Evolutionary conservation across 2,329 filamentous ascomycete genomes (phyloP).

Genomic region (Colletotrichum nymphaeae): DNA sequence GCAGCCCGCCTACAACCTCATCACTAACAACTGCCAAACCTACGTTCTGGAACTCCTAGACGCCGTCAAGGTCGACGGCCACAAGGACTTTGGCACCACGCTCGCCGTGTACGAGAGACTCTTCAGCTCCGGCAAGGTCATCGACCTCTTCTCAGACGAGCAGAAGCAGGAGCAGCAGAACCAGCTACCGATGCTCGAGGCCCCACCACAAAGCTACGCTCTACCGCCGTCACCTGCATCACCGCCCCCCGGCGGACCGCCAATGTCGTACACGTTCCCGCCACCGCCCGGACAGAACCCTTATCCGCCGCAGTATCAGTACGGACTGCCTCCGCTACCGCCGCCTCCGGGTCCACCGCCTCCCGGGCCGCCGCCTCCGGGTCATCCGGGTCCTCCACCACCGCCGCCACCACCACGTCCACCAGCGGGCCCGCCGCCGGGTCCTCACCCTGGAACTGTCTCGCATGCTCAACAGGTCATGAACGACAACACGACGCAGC

Average conservation of each 20-base stretch:
- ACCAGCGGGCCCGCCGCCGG: neutral
- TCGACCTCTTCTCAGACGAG: slow-evolving; percentile 59
- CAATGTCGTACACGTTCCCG: neutral
- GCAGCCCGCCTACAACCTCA: slow-evolving; percentile 65
- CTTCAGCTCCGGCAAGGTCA: slow-evolving; percentile 60
- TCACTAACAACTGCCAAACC: slow-evolving; percentile 71
- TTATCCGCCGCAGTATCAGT: slow-evolving; percentile 10
- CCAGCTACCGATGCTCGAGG: slow-evolving; percentile 5
- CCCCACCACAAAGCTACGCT: neutral
- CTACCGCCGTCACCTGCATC: slow-evolving; percentile 48
- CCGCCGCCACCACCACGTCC: slow-evolving; percentile 3
- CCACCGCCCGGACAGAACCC: neutral
- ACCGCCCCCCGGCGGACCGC: slow-evolving; percentile 17
- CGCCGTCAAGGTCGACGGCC: slow-evolving; percentile 62
- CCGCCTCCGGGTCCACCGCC: neutral
- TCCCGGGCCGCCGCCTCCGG: neutral
- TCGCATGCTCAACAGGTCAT: slow-evolving; percentile 63
- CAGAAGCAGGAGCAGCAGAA: slow-evolving; percentile 40
- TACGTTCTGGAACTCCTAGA: slow-evolving; percentile 65
- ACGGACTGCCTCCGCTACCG: neutral
- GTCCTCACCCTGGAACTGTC: slow-evolving; percentile 51
- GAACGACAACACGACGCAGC: slow-evolving; percentile 63
- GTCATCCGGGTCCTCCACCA: slow-evolving; percentile 10
- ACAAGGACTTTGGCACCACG: slow-evolving; percentile 64
- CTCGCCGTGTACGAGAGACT: slow-evolving; percentile 64